Conservation (phyloP, 352 stramenopile genomes). For the Globisporangium cederbergense region DNA sequence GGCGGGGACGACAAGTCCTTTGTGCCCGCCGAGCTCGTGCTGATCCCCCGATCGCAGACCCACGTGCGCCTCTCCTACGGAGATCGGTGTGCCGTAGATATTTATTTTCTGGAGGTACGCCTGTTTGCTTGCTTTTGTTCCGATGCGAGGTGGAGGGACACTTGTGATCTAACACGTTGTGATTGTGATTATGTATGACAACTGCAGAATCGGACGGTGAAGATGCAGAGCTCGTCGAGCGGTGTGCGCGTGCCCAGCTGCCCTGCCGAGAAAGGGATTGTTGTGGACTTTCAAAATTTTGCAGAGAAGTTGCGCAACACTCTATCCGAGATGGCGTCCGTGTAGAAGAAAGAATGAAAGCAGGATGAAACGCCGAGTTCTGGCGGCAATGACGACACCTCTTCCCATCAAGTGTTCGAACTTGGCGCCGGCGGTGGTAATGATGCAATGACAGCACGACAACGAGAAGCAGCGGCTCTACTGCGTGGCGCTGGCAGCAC, state of each 20-base stretch:
- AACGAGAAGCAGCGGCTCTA: too few species aligned
- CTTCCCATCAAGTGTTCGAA: background rate
- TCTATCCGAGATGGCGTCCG: slow-evolving; percentile 84
- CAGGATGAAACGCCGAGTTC: background rate
- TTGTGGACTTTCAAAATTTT: slow-evolving; percentile 76
- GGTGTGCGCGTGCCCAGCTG: slow-evolving; percentile 78
- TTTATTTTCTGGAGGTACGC: slow-evolving; percentile 87
- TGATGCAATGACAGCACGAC: too few species aligned
- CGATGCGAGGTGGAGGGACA: too few species aligned
- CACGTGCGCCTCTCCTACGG: slow-evolving; percentile 82
- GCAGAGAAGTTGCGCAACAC: slow-evolving; percentile 78
- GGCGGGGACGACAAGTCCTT: slow-evolving; percentile 85
- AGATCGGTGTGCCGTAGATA: slow-evolving; percentile 85
- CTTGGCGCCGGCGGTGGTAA: background rate
- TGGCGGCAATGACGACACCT: background rate
- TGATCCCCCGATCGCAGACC: slow-evolving; percentile 84
- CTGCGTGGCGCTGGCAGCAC: too few species aligned
- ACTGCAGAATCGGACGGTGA: slow-evolving; percentile 75
- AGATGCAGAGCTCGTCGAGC: slow-evolving; percentile 77
- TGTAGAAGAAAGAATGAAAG: slow-evolving; percentile 28
- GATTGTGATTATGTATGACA: background rate
- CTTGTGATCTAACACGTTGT: background rate
- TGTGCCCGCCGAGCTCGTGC: slow-evolving; percentile 73
- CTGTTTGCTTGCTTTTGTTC: background rate
- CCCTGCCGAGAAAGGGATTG: slow-evolving; percentile 60